phyloP scores from a whole-genome alignment of 1,139 yeast species.

The Nakaseomyces kungkrabaensis region DNA sequence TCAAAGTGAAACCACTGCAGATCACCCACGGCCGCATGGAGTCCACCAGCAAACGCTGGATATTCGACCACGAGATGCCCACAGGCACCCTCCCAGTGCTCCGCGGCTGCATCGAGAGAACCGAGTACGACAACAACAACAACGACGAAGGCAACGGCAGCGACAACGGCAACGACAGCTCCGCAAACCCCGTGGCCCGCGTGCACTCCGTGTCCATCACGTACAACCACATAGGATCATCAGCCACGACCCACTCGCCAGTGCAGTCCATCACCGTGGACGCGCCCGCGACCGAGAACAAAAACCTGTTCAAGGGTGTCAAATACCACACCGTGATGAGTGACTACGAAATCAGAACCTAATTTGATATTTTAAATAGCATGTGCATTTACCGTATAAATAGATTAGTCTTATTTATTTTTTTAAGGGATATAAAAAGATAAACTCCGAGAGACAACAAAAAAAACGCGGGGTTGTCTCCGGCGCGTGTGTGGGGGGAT shows the following conservation, averaged over 20 bases:
- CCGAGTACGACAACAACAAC: neutral
- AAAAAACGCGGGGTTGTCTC: neutral
- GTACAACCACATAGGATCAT: slow-evolving; percentile 53
- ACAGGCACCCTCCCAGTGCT: slow-evolving; percentile 64
- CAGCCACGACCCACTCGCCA: slow-evolving; percentile 45
- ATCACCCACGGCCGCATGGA: slow-evolving; percentile 30
- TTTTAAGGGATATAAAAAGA: neutral
- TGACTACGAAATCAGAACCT: slow-evolving; percentile 40
- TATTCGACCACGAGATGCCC: slow-evolving; percentile 45
- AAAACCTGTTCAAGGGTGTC: slow-evolving; percentile 76
- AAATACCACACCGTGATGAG: slow-evolving; percentile 66
- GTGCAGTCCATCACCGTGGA: slow-evolving; percentile 57
- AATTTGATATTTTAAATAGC: neutral
- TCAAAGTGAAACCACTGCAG: slow-evolving; percentile 19
- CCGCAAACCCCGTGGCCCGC: neutral
- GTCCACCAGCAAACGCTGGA: slow-evolving; percentile 49
- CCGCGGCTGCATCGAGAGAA: slow-evolving; percentile 41
- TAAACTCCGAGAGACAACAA: neutral
- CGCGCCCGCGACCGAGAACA: slow-evolving; percentile 12
- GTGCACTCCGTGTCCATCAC: slow-evolving; percentile 37
- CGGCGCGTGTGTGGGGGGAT: neutral
- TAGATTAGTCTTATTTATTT: neutral
- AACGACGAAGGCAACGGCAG: neutral
- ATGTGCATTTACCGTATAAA: neutral
- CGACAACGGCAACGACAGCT: neutral